phyloP scores from a whole-genome alignment of 345 rosid species.

The Aquilaria sinensis region DNA sequence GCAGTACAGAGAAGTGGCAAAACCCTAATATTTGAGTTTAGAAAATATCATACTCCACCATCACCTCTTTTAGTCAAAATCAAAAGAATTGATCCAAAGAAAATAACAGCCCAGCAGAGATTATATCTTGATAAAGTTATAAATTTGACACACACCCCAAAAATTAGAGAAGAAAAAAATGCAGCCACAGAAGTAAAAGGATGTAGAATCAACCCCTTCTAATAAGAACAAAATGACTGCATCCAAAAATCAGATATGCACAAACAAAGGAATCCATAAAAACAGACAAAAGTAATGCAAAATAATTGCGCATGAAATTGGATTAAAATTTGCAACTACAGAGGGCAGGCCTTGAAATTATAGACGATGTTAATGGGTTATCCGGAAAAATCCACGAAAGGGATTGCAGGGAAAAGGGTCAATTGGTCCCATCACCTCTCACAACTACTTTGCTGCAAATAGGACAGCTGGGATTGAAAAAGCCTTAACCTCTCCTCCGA shows the following conservation, averaged over 20 bases:
- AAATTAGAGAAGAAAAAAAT: constrained; percentile 6
- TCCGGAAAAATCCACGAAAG: constrained; percentile 34
- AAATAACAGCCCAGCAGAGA: not conserved
- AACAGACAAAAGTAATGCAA: not conserved
- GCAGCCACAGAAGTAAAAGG: not conserved
- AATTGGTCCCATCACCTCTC: constrained; percentile 40
- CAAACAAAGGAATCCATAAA: constrained; percentile 2
- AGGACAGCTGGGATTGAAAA: constrained; percentile 37
- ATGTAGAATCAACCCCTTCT: constrained; percentile 14
- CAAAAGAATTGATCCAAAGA: not conserved
- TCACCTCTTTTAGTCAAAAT: constrained; percentile 9
- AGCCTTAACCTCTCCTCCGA: constrained; percentile 10
- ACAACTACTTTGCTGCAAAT: constrained; percentile 31
- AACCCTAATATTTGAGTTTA: constrained; percentile 14
- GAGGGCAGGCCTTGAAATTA: constrained; percentile 42
- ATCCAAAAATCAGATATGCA: constrained; percentile 21
- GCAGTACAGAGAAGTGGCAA: not conserved
- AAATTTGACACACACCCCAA: not conserved
- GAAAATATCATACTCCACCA: constrained; percentile 13
- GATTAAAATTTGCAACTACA: constrained; percentile 16
- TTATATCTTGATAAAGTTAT: not conserved
- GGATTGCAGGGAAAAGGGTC: constrained; percentile 24
- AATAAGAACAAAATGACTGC: constrained; percentile 24
- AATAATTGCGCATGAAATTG: not conserved
- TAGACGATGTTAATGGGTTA: constrained; percentile 52